phyloP scores from a whole-genome alignment of 2,329 filamentous ascomycete species.

The Alternaria triticimaculans region DNA sequence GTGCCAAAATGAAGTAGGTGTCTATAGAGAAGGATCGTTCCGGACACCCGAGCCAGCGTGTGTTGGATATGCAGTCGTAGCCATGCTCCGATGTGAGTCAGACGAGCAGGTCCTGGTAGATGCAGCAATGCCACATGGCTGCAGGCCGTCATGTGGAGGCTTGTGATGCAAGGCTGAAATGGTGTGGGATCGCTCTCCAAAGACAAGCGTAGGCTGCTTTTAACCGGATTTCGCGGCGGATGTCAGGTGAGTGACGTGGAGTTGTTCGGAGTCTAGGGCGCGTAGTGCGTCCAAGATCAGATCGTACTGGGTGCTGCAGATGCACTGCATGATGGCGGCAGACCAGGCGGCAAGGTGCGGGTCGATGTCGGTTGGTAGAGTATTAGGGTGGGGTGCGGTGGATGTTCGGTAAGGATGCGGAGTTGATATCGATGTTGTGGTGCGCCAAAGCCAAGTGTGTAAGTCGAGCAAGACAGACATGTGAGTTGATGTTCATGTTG shows the following conservation, averaged over 20 bases:
- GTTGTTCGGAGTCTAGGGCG: constrained; percentile 24
- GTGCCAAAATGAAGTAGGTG: constrained; percentile 33
- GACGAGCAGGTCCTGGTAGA: constrained; percentile 21
- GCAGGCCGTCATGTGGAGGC: constrained; percentile 14
- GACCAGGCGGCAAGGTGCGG: constrained; percentile 22
- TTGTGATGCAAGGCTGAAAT: constrained; percentile 16
- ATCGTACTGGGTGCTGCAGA: constrained; percentile 33
- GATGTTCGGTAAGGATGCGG: constrained; percentile 18
- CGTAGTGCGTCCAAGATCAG: constrained; percentile 32
- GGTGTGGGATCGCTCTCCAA: constrained; percentile 24
- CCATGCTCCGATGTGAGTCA: constrained; percentile 36
- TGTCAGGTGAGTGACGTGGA: constrained; percentile 31
- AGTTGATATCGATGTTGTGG: constrained; percentile 28
- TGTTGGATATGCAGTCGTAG: constrained; percentile 37
- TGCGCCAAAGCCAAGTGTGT: constrained; percentile 35
- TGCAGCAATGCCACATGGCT: constrained; percentile 28
- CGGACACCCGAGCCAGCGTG: constrained; percentile 48
- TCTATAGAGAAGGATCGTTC: constrained; percentile 36
- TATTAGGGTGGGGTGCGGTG: constrained; percentile 24
- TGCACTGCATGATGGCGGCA: constrained; percentile 33
- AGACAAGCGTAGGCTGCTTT: constrained; percentile 19
- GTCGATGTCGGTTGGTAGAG: constrained; percentile 22
- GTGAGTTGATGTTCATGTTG: not conserved
- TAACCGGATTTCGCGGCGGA: constrained; percentile 26
- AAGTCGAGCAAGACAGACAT: constrained; percentile 24